Evolutionary conservation across 306 rosid species (phyloP), one percentile per base, ranked within the genome.

Genomic region (Echinosophora koreensis): DNA sequence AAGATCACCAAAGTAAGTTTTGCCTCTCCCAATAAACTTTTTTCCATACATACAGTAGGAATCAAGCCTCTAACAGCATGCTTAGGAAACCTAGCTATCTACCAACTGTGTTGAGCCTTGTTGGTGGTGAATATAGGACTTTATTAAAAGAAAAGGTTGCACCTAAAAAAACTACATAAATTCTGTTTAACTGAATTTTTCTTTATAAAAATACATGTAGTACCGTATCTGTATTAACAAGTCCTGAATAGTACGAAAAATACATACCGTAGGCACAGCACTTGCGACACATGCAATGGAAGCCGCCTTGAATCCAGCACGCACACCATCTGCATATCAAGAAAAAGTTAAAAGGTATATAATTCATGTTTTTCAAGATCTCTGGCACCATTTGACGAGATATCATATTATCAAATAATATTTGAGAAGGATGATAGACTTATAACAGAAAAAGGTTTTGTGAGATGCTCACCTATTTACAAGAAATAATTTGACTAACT

Each of bases 281-380:
- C 86, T 92, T 58, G 61, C 87, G 3, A 84, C 84, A 35, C 84
- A 81, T 39, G 86, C 90, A 61, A 89, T 69, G 16, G 77, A 62
- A 82, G 93, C 96, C 1, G 95, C 86, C 86, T 86, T 95, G 82
- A 92, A 81, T 69, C 98, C 98, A 11, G 90, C 87, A 67, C 87
- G 93, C 71, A 88, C 84, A 0, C 98, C 95, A 70, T 92, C 98
- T 95, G 93, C 87, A 84, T 51, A 72, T 82, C 32, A 85, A 47
- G 66, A 54, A 86, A 69, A 76, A 8, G 57, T 65, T 15, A 51
- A 77, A 67, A 55, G 30, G 44, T 52, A 70, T 12, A 66, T 7
- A 66, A 47, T 27, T 59, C 69, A 80, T 16, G 49, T 46, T 60
- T 58, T 67, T 37, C 3, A 32, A 12, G 8, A 46, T 42, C 60